phyloP scores from a whole-genome alignment of 345 rosid genomes.

The Eucalyptus cloeziana region DNA sequence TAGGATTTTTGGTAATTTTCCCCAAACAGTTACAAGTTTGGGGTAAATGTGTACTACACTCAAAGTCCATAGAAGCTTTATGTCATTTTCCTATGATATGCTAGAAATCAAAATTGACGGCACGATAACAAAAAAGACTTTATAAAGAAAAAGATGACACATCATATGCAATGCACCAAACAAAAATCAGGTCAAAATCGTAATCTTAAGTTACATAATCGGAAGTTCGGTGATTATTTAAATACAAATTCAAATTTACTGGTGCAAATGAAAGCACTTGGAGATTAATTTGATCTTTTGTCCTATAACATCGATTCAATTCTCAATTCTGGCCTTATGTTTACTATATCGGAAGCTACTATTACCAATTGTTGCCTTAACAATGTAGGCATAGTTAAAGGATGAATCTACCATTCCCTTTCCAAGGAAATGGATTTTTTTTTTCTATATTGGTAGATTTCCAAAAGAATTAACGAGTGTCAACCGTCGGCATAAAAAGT shows the following conservation, averaged over 20 bases:
- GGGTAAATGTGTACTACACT: neutral
- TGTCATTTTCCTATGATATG: neutral
- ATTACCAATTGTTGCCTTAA: neutral
- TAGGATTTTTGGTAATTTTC: neutral
- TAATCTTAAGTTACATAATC: neutral
- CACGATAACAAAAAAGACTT: neutral
- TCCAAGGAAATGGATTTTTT: neutral
- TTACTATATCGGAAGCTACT: neutral
- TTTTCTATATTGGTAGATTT: neutral
- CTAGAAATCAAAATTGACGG: neutral
- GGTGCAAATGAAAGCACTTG: neutral
- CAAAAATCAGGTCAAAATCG: too few relatives aligned
- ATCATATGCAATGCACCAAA: neutral
- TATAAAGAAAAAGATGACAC: neutral
- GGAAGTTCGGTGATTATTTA: fast-evolving
- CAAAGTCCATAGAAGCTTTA: neutral
- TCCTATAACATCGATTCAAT: neutral
- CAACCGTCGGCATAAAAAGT: neutral
- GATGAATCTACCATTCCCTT: neutral
- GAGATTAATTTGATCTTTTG: neutral
- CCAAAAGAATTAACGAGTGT: neutral
- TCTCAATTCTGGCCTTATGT: neutral
- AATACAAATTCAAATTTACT: too few relatives aligned
- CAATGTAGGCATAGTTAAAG: neutral
- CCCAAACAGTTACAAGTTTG: neutral